These are phyloP conservation scores for Annulohypoxylon stygium DNA, from an alignment of 495 filamentous ascomycete species.

Conservation along the genomic window DNA sequence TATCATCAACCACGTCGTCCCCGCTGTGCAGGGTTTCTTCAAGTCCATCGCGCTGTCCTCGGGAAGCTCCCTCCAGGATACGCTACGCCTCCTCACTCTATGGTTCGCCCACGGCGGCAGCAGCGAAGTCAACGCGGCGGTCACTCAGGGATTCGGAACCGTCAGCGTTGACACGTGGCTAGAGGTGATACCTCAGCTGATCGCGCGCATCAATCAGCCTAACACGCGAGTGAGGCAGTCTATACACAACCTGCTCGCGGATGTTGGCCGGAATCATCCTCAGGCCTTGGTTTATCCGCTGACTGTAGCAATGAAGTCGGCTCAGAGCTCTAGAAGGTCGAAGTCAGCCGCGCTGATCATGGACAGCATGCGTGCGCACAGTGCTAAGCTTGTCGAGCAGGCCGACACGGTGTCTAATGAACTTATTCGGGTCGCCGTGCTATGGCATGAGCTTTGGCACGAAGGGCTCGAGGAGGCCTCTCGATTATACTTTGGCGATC, in stretches of 20 bases:
- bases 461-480: conserved; percentile 98
- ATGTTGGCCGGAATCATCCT: conserved; percentile 93
- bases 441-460: conserved; percentile 99
- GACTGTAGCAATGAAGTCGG: conserved; percentile 97
- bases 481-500: conserved; percentile 90
- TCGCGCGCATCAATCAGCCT: conserved; percentile 96
- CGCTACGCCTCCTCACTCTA: conserved; percentile 88
- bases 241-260: conserved; percentile 89
- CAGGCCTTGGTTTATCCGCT: conserved; percentile 99
- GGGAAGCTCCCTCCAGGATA: conserved; percentile 94
- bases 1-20: conserved; percentile 89
- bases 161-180: conserved; percentile 99
- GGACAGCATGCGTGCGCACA: conserved; percentile 97
- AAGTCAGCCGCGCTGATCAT: conserved; percentile 91
- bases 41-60: conserved; percentile 92
- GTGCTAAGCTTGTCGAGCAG: conserved; percentile 92
- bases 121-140: conserved; percentile 84
- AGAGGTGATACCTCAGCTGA: conserved; percentile 96
- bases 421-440: conserved; percentile 92
- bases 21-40: conserved; percentile 94
- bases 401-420: conserved; percentile 94
- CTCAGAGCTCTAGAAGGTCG: conserved; percentile 77
- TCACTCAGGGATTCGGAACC: conserved; percentile 88
- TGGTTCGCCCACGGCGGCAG: conserved; percentile 96
- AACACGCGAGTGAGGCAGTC: conserved; percentile 86